Base-by-base conservation (phyloP, 768 basidiomycete species). In the Russula vinacea region DNA sequence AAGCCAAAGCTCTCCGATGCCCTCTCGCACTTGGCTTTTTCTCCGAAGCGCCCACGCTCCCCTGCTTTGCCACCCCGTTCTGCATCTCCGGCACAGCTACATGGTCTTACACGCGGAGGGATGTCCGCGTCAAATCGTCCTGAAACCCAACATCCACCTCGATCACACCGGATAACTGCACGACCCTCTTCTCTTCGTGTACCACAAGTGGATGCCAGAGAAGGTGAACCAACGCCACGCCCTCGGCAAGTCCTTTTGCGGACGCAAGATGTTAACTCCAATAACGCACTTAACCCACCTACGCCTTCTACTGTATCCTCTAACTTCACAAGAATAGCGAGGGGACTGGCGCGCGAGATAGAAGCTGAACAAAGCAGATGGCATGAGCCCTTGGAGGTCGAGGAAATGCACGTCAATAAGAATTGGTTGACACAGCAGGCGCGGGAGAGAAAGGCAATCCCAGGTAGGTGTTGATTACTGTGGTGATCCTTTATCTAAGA, bases 1-100 rank as follows among this genome's bases (percentile, higher is more conserved):
- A 82, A 86, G 53, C 87, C 86, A 4, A 87, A 82, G 70, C 77
- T 93, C 35, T 79, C 87, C 1, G 90, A 92, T 69, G 84, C 88
- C 5, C 78, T 93, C 10, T 83, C 83, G 39, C 83, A 83, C 49
- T 82, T 88, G 44, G 82, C 83, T 0, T 89, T 92, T 74, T 90
- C 89, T 16, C 90, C 90, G 1, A 85, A 87, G 71, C 82, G 90
- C 16, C 90, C 88, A 1, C 83, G 88, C 49, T 69, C 68, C 32
- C 68, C 68, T 14, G 66, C 66, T 7, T 55, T 64, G 47, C 58
- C 14, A 16, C 45, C 60, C 4, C 62, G 62, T 19, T 45, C 66
- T 47, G 32, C 60, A 26, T 64, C 66, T 5, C 62, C 62, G 0
- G 55, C 35, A 19, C 44, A 54, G 32, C n/a, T 16, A n/a, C 19